These are phyloP conservation scores for Coniochaeta hoffmannii DNA, from an alignment of 2,329 filamentous ascomycete species.

Conservation along the genomic window DNA sequence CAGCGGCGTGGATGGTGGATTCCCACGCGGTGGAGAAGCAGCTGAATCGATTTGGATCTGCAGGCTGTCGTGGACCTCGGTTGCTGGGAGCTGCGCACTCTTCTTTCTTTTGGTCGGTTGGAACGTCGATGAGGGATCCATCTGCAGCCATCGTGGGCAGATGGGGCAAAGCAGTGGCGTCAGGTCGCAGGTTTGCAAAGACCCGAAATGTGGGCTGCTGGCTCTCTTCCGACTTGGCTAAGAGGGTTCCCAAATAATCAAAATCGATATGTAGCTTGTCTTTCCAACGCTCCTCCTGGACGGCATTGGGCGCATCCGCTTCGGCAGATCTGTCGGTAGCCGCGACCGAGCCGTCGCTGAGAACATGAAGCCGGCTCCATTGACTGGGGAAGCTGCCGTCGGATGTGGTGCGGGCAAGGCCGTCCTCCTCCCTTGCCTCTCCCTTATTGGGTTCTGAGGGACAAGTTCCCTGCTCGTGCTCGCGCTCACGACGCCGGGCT, in stretches of 20 bases:
- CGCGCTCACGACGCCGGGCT: slow-evolving; percentile 76
- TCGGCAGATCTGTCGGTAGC: slow-evolving; percentile 65
- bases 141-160: slow-evolving; percentile 40
- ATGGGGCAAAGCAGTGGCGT: slow-evolving; percentile 17
- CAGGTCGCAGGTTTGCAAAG: slow-evolving; percentile 53
- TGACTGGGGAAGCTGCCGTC: slow-evolving; percentile 55
- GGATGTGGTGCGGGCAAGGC: slow-evolving; percentile 65
- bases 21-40: slow-evolving; percentile 96
- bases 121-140: slow-evolving; percentile 50
- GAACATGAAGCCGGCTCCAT: slow-evolving; percentile 49
- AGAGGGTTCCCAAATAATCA: slow-evolving; percentile 73
- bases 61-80: slow-evolving; percentile 60
- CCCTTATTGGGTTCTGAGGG: slow-evolving; percentile 38
- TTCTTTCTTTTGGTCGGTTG: slow-evolving; percentile 29
- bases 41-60: no score
- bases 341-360: slow-evolving; percentile 53
- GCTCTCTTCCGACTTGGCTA: slow-evolving; percentile 37
- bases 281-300: slow-evolving; percentile 58
- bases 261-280: slow-evolving; percentile 83
- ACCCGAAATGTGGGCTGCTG: no score
- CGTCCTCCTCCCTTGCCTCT: slow-evolving; percentile 38
- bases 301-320: slow-evolving; percentile 83
- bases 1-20: slow-evolving; percentile 83
- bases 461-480: no score
- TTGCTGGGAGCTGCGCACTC: slow-evolving; percentile 27